These are phyloP conservation scores for Aspergillus tubingensis DNA, from an alignment of 2,329 filamentous ascomycete species.

Conservation along the genomic window DNA sequence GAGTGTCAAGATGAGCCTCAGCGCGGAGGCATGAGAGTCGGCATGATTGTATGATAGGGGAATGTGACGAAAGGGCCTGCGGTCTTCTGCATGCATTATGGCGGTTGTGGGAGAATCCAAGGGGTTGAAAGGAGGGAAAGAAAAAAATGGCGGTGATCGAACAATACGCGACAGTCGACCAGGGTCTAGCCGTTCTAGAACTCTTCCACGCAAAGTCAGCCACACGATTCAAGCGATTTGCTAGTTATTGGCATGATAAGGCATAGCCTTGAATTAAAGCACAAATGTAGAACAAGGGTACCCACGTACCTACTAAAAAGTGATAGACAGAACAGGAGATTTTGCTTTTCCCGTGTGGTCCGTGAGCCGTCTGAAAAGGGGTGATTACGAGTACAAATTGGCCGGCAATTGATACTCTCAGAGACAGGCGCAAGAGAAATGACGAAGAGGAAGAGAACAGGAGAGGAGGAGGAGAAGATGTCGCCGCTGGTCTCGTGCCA, in stretches of 20 bases:
- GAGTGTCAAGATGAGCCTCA: conserved; percentile 74
- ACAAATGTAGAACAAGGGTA: background rate
- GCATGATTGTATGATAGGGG: conserved; percentile 75
- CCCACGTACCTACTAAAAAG: background rate
- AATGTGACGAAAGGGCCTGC: conserved; percentile 55
- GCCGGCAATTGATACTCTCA: conserved; percentile 20
- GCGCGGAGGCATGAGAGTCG: conserved; percentile 76
- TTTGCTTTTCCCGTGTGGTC: background rate
- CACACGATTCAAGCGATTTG: background rate
- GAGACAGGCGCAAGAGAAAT: conserved; percentile 10
- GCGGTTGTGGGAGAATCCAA: background rate
- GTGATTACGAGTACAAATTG: conserved; percentile 17
- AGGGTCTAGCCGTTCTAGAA: background rate
- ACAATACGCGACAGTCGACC: background rate
- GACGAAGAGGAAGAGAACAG: conserved; percentile 17
- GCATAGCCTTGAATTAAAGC: background rate
- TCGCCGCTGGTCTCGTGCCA: conserved; percentile 21
- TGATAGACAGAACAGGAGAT: background rate
- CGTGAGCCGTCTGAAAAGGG: background rate
- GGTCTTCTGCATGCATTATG: background rate
- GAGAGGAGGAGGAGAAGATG: conserved; percentile 14
- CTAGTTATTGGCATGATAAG: background rate
- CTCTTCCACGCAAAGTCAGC: background rate
- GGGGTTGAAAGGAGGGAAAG: background rate
- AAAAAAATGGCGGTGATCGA: background rate